These are phyloP conservation scores for Hyaloscypha hepaticicola DNA, from an alignment of 495 filamentous ascomycete genomes.

Conservation along the genomic window DNA sequence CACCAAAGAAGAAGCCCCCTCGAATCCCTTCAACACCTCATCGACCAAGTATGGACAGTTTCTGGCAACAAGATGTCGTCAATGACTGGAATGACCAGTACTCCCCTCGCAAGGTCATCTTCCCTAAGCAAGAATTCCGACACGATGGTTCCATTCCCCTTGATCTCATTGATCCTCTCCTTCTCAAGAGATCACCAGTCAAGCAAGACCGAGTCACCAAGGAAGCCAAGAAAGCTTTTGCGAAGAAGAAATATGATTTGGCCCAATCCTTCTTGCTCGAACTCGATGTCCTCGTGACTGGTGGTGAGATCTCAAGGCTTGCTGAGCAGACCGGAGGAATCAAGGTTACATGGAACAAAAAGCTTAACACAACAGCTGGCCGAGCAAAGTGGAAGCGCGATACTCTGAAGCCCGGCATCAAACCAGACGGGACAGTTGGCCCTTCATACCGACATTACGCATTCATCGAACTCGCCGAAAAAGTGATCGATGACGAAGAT, in stretches of 20 bases:
- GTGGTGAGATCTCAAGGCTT: conserved; percentile 58
- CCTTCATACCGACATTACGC: conserved; percentile 58
- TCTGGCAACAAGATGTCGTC: conserved; percentile 74
- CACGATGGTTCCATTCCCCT: neutral
- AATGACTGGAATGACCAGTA: conserved; percentile 83
- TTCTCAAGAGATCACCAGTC: conserved; percentile 25
- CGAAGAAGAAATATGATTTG: conserved; percentile 60
- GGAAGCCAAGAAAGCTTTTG: conserved; percentile 63
- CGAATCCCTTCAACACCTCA: conserved; percentile 39
- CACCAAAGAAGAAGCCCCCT: conserved; percentile 33
- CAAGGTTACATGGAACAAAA: conserved; percentile 78
- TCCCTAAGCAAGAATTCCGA: conserved; percentile 24
- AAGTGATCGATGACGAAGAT: conserved; percentile 75
- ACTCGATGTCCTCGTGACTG: conserved; percentile 68
- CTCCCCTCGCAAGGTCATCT: conserved; percentile 58
- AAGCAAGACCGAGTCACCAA: conserved; percentile 29
- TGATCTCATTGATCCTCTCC: conserved; percentile 8
- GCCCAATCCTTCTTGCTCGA: conserved; percentile 67
- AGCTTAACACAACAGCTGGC: conserved; percentile 82
- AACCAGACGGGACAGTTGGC: neutral
- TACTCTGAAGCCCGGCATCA: conserved; percentile 34
- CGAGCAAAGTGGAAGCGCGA: conserved; percentile 78
- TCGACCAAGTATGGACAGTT: conserved; percentile 69
- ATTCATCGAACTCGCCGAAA: conserved; percentile 82
- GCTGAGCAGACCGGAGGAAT: conserved; percentile 72